These are phyloP conservation scores for Leccinum uliginosum DNA, from an alignment of 768 basidiomycete genomes.

Conservation along the genomic window DNA sequence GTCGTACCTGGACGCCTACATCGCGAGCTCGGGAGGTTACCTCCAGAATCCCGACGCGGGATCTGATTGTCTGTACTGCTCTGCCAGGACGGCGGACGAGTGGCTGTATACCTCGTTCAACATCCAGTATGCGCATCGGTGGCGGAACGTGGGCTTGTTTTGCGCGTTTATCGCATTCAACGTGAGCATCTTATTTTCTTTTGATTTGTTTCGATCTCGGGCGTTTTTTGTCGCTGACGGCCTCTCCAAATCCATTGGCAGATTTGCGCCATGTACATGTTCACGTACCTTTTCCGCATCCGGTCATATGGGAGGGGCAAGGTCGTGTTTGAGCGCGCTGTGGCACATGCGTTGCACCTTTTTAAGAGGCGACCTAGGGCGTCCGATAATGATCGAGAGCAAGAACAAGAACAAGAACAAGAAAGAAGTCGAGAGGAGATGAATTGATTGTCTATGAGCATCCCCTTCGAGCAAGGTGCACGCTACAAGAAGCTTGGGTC, in stretches of 20 bases:
- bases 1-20: constrained; percentile 41
- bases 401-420: not conserved
- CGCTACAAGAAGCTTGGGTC: not conserved
- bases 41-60: constrained; percentile 38
- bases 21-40: constrained; percentile 43
- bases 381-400: not conserved
- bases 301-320: constrained; percentile 21
- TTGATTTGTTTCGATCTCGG: not conserved
- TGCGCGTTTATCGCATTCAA: constrained; percentile 41
- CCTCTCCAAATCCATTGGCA: constrained; percentile 14
- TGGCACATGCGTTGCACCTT: not conserved
- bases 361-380: not conserved
- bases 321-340: not conserved
- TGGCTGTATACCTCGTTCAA: constrained; percentile 47
- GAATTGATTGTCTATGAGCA: not conserved
- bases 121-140: constrained; percentile 50
- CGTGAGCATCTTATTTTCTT: constrained; percentile 28
- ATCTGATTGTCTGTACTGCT: constrained; percentile 49
- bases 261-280: constrained; percentile 42
- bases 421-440: not conserved
- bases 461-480: not conserved
- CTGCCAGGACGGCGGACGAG: constrained; percentile 52
- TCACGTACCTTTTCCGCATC: constrained; percentile 59
- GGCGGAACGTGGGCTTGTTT: constrained; percentile 47
- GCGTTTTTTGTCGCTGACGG: not conserved